phyloP scores from a whole-genome alignment of 2,329 filamentous ascomycete genomes.

The Stachybotrys chartarum region DNA sequence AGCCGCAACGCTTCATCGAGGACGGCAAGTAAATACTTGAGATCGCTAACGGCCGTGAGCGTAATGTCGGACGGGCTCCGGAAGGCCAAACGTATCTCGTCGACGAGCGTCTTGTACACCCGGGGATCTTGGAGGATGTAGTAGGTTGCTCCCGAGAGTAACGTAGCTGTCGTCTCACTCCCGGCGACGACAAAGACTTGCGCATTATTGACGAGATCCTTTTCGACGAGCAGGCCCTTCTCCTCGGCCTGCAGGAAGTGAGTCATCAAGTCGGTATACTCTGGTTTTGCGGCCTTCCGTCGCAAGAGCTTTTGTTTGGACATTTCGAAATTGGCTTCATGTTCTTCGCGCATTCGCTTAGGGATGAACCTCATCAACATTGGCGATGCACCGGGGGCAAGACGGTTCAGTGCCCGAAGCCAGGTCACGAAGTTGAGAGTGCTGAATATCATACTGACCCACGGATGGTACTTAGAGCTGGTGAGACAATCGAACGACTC shows the following conservation, averaged over 20 bases:
- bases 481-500: conserved; percentile 1
- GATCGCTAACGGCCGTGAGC: neutral
- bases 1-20: neutral
- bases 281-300: neutral
- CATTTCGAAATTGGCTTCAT: neutral
- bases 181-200: neutral
- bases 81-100: neutral
- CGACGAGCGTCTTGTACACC: neutral
- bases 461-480: neutral
- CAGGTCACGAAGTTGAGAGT: neutral
- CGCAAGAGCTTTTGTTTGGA: neutral
- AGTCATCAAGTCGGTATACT: neutral
- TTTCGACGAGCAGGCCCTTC: neutral
- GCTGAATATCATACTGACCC: neutral
- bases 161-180: neutral
- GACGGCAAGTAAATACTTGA: neutral
- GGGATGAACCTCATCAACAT: neutral
- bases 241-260: neutral
- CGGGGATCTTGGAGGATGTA: neutral
- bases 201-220: neutral
- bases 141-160: neutral
- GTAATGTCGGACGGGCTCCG: neutral
- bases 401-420: neutral
- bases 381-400: neutral
- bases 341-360: neutral